phyloP scores from a whole-genome alignment of 306 rosid species.

The Lotus japonicus region DNA sequence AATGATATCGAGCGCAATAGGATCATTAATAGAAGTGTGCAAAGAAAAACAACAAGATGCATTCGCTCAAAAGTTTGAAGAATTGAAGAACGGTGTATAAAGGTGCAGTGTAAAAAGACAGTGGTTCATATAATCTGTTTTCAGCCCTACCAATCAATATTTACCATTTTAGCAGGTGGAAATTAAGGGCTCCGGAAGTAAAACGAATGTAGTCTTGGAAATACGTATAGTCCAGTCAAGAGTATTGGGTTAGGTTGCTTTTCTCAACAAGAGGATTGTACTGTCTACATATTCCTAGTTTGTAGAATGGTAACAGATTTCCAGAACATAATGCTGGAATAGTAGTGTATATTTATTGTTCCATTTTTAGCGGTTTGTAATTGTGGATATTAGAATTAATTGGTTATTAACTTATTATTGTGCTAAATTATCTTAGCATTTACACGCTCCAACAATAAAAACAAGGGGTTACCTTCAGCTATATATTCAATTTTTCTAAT shows the following conservation, averaged over 20 bases:
- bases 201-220: neutral
- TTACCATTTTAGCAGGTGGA: neutral
- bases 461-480: no score
- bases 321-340: neutral
- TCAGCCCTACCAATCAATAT: neutral
- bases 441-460: no score
- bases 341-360: no score
- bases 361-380: no score
- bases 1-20: constrained; percentile 58
- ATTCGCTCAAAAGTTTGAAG: constrained; percentile 55
- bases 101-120: neutral
- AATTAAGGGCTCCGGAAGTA: neutral
- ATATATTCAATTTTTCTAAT: no score
- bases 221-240: no score
- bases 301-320: neutral
- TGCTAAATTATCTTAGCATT: no score
- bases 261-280: neutral
- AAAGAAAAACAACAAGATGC: constrained; percentile 39
- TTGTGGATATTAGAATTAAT: no score
- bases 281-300: neutral
- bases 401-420: no score
- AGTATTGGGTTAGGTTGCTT: neutral
- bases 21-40: constrained; percentile 58
- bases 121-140: neutral
- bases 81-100: constrained; percentile 32